Conservation (phyloP, 352 stramenopile genomes). For the Paralagenidium karlingii region DNA sequence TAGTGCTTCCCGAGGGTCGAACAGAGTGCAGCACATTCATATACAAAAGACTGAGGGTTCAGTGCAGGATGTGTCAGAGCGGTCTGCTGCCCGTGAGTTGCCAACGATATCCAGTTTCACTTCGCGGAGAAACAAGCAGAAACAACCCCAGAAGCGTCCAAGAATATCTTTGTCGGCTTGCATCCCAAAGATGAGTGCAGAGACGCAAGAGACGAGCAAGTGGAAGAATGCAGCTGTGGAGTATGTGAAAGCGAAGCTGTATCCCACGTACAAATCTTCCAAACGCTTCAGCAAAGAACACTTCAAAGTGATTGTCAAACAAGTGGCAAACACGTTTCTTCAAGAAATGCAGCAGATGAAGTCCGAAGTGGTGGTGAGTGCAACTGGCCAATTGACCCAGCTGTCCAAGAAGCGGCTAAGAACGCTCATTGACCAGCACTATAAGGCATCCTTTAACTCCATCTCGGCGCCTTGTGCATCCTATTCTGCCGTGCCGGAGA, state of each 20-base stretch:
- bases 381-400: conserved; percentile 25
- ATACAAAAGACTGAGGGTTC: too few relatives aligned
- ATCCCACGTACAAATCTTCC: conserved; percentile 57
- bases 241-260: conserved; percentile 71
- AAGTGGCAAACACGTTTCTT: conserved; percentile 44
- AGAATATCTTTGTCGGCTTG: background rate
- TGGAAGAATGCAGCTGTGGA: conserved; percentile 43
- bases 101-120: background rate
- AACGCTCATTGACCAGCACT: conserved; percentile 57
- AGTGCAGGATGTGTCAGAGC: background rate
- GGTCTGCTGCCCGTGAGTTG: background rate
- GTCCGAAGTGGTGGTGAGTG: conserved; percentile 17
- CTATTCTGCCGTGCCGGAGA: too few relatives aligned
- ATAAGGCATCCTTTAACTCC: too few relatives aligned
- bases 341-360: conserved; percentile 43
- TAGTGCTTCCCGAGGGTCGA: too few relatives aligned
- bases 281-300: conserved; percentile 54
- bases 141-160: background rate
- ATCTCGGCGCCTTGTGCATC: too few relatives aligned
- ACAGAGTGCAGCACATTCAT: too few relatives aligned
- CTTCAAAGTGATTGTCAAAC: conserved; percentile 71
- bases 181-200: background rate
- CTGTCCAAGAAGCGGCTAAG: conserved; percentile 58
- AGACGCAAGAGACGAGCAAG: conserved; percentile 6
- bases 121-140: background rate